phyloP scores from a whole-genome alignment of 441 rosid species.

The Pelargonium citronellum region DNA sequence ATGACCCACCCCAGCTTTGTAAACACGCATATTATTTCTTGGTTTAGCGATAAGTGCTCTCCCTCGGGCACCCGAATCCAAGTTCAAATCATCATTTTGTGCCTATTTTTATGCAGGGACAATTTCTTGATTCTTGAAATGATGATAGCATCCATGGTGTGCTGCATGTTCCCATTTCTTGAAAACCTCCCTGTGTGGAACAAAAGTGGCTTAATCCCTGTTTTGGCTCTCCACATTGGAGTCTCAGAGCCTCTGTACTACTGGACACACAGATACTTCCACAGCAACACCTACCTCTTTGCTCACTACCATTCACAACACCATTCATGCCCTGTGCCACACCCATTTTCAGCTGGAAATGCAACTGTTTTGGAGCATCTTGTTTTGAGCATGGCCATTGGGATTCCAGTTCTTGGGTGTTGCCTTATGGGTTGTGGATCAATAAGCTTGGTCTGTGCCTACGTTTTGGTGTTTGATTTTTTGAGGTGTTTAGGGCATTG shows the following conservation, averaged over 20 bases:
- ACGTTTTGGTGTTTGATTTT: slow-evolving; percentile 58
- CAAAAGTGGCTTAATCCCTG: slow-evolving; percentile 48
- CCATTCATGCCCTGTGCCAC: slow-evolving; percentile 70
- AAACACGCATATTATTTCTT: no score
- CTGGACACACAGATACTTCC: slow-evolving; percentile 53
- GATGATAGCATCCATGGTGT: slow-evolving; percentile 47
- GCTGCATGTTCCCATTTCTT: slow-evolving; percentile 41
- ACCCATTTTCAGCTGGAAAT: slow-evolving; percentile 66
- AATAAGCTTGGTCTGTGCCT: slow-evolving; percentile 40
- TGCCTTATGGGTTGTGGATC: slow-evolving; percentile 61
- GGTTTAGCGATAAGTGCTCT: no score
- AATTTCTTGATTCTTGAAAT: slow-evolving; percentile 78
- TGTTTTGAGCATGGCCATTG: slow-evolving; percentile 38
- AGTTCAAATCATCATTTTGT: background rate
- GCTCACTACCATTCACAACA: slow-evolving; percentile 65
- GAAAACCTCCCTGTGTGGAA: slow-evolving; percentile 60
- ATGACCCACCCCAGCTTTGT: no score
- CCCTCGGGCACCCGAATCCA: no score
- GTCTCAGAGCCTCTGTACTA: slow-evolving; percentile 84
- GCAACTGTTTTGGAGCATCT: slow-evolving; percentile 70
- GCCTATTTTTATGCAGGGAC: slow-evolving; percentile 50
- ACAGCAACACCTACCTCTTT: slow-evolving; percentile 43
- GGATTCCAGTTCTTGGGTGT: slow-evolving; percentile 64
- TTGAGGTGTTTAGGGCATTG: slow-evolving; percentile 73
- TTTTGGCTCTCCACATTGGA: slow-evolving; percentile 58